Percentiles rank a stretch among this genome's conserved stretches.
phyloP scores from a whole-genome alignment of 2,329 filamentous ascomycete genomes.

The Ciborinia camelliae region DNA sequence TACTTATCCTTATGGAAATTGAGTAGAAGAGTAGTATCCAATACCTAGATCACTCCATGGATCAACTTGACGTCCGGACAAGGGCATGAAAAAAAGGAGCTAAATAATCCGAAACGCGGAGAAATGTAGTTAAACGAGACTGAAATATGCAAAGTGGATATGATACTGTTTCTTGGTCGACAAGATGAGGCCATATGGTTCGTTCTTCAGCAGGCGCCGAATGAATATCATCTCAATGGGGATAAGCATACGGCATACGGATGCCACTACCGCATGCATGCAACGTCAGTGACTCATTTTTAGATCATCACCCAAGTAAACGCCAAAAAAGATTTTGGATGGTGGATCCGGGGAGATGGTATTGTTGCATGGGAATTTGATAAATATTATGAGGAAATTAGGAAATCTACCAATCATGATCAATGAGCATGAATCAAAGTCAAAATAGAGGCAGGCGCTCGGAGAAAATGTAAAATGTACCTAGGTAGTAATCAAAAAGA shows the following conservation, averaged over 20 bases:
- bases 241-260: constrained; percentile 17
- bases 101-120: constrained; percentile 35
- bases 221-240: constrained; percentile 23
- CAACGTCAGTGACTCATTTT: constrained; percentile 38
- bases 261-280: constrained; percentile 32
- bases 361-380: not conserved
- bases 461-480: too few species aligned
- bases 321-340: constrained; percentile 1
- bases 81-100: constrained; percentile 15
- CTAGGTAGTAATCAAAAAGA: constrained; percentile 12
- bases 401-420: not conserved
- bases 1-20: constrained; percentile 34
- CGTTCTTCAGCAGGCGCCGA: constrained; percentile 35
- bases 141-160: constrained; percentile 22
- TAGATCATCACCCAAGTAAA: constrained; percentile 23
- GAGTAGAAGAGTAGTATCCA: constrained; percentile 18
- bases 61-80: not conserved
- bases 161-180: constrained; percentile 38
- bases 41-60: constrained; percentile 11
- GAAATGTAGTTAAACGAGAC: constrained; percentile 22
- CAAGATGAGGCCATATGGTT: constrained; percentile 35
- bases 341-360: constrained; percentile 7
- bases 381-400: constrained; percentile 11
- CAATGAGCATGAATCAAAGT: not conserved
- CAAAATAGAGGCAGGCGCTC: not conserved